These are phyloP conservation scores for Pleurotus tuber-regium DNA, from an alignment of 768 basidiomycete species.

Conservation along the genomic window DNA sequence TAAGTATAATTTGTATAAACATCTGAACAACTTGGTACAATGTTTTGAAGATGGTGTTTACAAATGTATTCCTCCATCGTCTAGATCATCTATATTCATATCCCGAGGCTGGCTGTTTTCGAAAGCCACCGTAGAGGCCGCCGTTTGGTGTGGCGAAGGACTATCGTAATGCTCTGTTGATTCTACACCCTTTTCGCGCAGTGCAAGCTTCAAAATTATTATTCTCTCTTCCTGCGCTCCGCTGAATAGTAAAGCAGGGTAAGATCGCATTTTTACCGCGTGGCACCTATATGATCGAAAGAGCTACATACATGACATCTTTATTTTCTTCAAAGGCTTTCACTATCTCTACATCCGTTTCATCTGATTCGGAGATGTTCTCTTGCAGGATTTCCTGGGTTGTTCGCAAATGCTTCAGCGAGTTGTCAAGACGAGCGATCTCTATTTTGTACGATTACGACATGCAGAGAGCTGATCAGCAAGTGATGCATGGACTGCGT, in stretches of 20 bases:
- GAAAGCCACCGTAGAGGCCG: too few relatives aligned
- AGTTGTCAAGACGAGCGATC: conserved; percentile 73
- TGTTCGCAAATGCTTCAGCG: conserved; percentile 55
- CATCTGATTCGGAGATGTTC: conserved; percentile 30
- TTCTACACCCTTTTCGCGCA: conserved; percentile 58
- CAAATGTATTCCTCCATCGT: conserved; percentile 11
- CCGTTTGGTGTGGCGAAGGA: too few relatives aligned
- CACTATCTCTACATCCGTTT: conserved; percentile 52
- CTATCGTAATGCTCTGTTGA: conserved; percentile 48
- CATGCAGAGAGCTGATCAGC: conserved; percentile 9
- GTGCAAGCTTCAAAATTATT: conserved; percentile 61
- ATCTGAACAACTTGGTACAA: too few relatives aligned
- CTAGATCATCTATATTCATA: too few relatives aligned
- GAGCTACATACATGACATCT: conserved; percentile 55
- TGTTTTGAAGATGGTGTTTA: too few relatives aligned
- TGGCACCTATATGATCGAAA: background rate
- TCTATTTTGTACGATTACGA: too few relatives aligned
- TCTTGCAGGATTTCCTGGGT: conserved; percentile 61
- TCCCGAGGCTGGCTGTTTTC: too few relatives aligned
- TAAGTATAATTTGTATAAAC: too few relatives aligned
- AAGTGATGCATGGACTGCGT: conserved; percentile 3
- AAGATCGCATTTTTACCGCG: background rate
- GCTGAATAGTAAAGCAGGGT: conserved; percentile 32
- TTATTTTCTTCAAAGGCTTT: conserved; percentile 72
- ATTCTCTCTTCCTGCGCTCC: conserved; percentile 80